Base-by-base conservation (phyloP, 169 alveolate genomes). In the Cyclospora cayetanensis region DNA sequence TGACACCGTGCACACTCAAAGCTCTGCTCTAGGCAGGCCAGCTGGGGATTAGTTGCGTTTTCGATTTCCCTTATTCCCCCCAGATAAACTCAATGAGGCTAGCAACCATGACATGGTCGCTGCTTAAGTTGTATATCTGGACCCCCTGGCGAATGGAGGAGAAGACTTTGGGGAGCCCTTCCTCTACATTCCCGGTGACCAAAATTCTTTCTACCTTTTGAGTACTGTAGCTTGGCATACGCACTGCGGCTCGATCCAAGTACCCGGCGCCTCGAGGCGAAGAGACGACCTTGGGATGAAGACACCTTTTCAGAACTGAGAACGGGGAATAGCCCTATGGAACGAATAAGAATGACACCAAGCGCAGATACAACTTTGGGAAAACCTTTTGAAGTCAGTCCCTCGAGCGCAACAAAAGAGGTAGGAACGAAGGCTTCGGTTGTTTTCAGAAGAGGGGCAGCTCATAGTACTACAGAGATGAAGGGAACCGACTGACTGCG, bases 41-140 rank as follows among this genome's bases (percentile, higher is more conserved):
- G n/a, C n/a, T n/a, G n/a, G n/a, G n/a, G n/a, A n/a, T n/a, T n/a
- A n/a, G 63, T 50, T 50, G 63, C 22, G 63, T 50, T 50, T 18
- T 18, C 63, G 63, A 18, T 50, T 50, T 2, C 12, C 63, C 12
- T 18, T 18, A 50, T 50, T 1, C 2, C 0, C 12, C 12, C 12
- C 2, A 50, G 22, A 50, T 18, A 0, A 76, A 76, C 43, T 76
- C 86, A 43, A 76, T 76, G 29, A 76, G 3, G 66, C 34, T 42
- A 4, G 34, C 86, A 20, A 76, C 66, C 68, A 43, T 46, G 43
- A 42, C 2, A 42, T 76, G 86, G 86, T 76, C 86, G 43, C 86
- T 76, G 39, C 66, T 3, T 34, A 43, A 2, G 86, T 76, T 50
- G 68, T 76, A 76, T 31, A 76, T 42, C 3, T 76, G 86, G 9